Percentiles rank a stretch among this genome's conserved stretches.
These are phyloP conservation scores for Dendrobium huoshanense DNA, from an alignment of 106 monocot genomes.

Conservation along the genomic window DNA sequence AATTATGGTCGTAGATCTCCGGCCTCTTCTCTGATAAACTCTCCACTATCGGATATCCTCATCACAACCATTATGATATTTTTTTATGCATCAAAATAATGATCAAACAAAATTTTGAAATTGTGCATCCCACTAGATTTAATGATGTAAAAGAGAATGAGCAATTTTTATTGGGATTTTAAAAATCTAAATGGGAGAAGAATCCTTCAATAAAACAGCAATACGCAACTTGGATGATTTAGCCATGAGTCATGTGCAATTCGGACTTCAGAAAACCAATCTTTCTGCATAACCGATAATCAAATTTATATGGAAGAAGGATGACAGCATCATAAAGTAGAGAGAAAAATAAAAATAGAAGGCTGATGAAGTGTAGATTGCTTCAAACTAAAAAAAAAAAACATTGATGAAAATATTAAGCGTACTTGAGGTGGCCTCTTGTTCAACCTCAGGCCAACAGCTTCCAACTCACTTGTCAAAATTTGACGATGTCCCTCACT, in stretches of 20 bases:
- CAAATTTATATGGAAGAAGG: neutral
- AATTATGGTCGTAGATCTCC: too few species aligned
- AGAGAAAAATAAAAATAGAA: neutral
- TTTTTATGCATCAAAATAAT: neutral
- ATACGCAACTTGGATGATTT: neutral
- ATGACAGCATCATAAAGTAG: neutral
- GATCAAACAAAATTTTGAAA: neutral
- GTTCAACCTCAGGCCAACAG: conserved; percentile 96
- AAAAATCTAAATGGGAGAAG: too few species aligned
- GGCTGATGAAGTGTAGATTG: neutral
- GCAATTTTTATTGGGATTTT: neutral
- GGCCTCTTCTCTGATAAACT: too few species aligned
- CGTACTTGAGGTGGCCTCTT: conserved; percentile 93
- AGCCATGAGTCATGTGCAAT: neutral
- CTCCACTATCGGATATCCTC: too few species aligned
- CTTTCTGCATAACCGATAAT: neutral
- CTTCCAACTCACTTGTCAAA: conserved; percentile 92
- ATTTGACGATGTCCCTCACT: conserved; percentile 99
- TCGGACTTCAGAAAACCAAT: neutral
- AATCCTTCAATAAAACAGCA: neutral
- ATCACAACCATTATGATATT: neutral
- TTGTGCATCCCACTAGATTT: too few species aligned
- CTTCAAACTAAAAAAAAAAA: neutral
- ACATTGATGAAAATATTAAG: neutral
- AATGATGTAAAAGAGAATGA: neutral